Evolutionary conservation across 2,329 filamentous ascomycete species (phyloP), one percentile per base, ranked within the genome.

Genomic region (Grosmannia huntii): DNA sequence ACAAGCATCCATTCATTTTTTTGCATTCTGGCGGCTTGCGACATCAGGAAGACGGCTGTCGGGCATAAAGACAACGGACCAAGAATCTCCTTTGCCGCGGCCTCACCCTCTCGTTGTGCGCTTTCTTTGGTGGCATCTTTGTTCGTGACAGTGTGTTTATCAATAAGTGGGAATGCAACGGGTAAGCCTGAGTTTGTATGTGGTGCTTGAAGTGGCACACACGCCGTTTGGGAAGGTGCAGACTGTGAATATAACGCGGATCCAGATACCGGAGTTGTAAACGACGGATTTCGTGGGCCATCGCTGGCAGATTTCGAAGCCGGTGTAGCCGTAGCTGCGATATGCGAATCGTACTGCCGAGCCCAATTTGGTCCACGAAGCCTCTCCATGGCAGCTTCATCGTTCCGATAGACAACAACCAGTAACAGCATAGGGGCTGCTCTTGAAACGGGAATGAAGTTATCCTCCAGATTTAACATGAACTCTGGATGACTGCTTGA

Each of bases 391-490:
- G 59, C 60, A 19, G 66, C 68, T 0, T 71, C 71, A 52, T 83
- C 80, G 54, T 85, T 85, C 41, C 87, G 83, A 62, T 95, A 89
- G 4, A 96, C 89, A 62, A 97, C 87, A 1, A 92, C 87, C 25
- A 91, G 82, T 10, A 97, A 76, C 41, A 99, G 75, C 73, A 94
- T 83, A 1, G 89, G 84, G 63, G 95, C 86, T 0, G 83, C 76
- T 19, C 87, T 80, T 2, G 81, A 80, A 60, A 82, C 79, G 51
- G 91, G 88, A 36, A 96, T 81, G 33, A 82, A 82, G 68, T 91
- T 91, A 65, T 92, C 87, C 62, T 89, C 85, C n/a, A 97, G 79
- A 66, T 95, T 87, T 61, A 90, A 82, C 70, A 96, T 83, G 65
- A 96, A 96, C 61, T 91, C 88, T 0, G 94, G 92, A 50, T 92